Evolutionary conservation across 31 red algal species (phyloP), one percentile per base, ranked within the genome.

Genomic region (Endocladia muricata): DNA sequence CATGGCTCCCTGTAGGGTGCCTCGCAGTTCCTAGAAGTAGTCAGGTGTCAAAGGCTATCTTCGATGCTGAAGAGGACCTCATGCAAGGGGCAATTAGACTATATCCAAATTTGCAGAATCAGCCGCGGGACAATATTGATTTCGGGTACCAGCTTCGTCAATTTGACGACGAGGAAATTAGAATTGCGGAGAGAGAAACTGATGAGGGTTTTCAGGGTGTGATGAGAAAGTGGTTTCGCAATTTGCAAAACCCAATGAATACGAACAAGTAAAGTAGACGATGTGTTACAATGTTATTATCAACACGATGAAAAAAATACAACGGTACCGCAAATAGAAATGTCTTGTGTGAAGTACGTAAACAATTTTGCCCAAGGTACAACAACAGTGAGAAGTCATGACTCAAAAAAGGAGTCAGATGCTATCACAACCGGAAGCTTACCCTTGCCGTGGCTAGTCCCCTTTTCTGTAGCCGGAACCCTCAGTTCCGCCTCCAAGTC

Each of bases 1-100:
- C 85, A 1, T 94, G 91, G 91, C 79, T 85, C n/a, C 91, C 91
- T 2, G 85, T 94, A 28, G 91, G 91, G 33, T 78, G 75, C 52
- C 38, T 94, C 17, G 67, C 84, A 30, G 84, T 94, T 0, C 84
- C 81, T 26, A 73, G 91, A 5, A 88, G 84, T 31, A 82, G 78
- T 41, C 77, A 84, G 26, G 78, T 94, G 19, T 59, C 48, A 2
- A 68, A 80, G n/a, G 83, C 91, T 29, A 58, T 94, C 5, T 94
- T 85, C 55, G 78, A 85, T 29, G 64, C 81, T 2, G 84, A 88
- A 49, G 74, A 85, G 28, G 91, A 85, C 48, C 41, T 94, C 43
- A 77, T 83, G 58, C 70, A 75, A 30, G 91, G 91, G 21, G 91
- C 91, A 25, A 76, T 83, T 64, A 71, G 84, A 39, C 63, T 89